Base-by-base conservation (phyloP, 192 early-diverging fungal genomes). In the Podila verticillata region DNA sequence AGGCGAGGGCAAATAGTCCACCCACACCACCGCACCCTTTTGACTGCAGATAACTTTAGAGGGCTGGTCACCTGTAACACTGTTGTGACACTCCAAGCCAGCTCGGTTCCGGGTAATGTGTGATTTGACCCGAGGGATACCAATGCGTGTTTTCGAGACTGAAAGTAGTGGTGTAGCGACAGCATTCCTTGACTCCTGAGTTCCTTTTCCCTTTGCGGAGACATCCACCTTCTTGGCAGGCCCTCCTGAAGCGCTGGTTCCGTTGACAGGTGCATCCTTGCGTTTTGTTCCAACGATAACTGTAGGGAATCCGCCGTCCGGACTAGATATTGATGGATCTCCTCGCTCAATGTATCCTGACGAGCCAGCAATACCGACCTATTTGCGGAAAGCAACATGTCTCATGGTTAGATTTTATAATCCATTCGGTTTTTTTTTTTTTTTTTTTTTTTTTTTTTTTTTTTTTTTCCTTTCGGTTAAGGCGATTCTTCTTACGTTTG, bases 11-110 rank as follows among this genome's bases (percentile, higher is more conserved):
- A 94, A 61, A 57, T 86, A 88, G 61, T 92, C 90, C 17, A 74
- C 75, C 89, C 93, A 95, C 0, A 90, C 47, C 9, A 86, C 59
- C 22, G 72, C 48, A 15, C 85, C 84, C 29, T 87, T 85, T 48
- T 82, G 66, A 36, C 81, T 86, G 56, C 85, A 88, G 24, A 75
- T 83, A 30, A 93, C 72, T 58, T 86, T 89, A 35, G 82, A 66
- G 13, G 70, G 71, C 20, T 79, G 58, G 19, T 64, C 61, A 20
- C 77, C 70, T 15, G 77, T n/a, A 15, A 80, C 13, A 34, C 70
- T 80, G 39, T 80, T 80, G 26, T 80, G 77, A 22, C 77, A 80
- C 36, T 80, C 77, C 47, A 80, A 20, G 2, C 70, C 77, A 24
- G 65, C 77, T 26, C 66, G 54, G 48, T 80, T 80, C 28, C 61